Evolutionary conservation across 805 yeast species (phyloP), one percentile per base, ranked within the genome.

Genomic region (Candida wancherniae): DNA sequence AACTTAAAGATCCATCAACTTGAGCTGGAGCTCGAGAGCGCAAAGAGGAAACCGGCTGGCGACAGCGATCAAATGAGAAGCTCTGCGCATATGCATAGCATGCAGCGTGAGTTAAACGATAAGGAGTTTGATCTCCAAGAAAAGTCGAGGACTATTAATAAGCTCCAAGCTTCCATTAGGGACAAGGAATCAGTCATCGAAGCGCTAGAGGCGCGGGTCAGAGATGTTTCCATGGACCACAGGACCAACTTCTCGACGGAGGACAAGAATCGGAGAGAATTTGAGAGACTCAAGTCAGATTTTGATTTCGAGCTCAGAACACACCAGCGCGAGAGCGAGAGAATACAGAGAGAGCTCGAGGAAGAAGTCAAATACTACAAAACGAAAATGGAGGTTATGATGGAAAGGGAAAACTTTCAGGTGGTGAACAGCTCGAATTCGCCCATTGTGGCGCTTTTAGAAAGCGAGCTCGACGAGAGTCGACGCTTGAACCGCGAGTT

Each of bases 231-330:
- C 28, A 37, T 57, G 22, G 37, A 33, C 4, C 21, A 26, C n/a
- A 18, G 31, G 5, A 26, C 24, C 12, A 36, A 29, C 23, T 25
- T 31, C 22, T 12, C 32, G 8, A 19, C 30, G 7, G 42, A 37
- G 18, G 35, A 38, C 21, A 23, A 34, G n/a, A 29, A 29, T 16
- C 27, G 35, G 20, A 36, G 63, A 45, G 40, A 50, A n/a, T 20
- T 34, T n/a, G 38, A 27, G 29, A 25, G 24, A 12, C 31, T 58
- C 1, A 67, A 63, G 33, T 39, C 58, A 4, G 51, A 51, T 5
- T 55, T 61, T 33, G 74, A 71, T 33, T 55, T 60, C 8, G 55
- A 61, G 29, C 47, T 65, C 20, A 58, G 60, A 19, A 39, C 58
- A 14, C 36, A 64, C 13, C 57, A 57, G 32, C 44, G 53, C 14